Evolutionary conservation across 192 early-diverging fungal genomes (phyloP).

Genomic region (Rhizophagus prolifer): DNA sequence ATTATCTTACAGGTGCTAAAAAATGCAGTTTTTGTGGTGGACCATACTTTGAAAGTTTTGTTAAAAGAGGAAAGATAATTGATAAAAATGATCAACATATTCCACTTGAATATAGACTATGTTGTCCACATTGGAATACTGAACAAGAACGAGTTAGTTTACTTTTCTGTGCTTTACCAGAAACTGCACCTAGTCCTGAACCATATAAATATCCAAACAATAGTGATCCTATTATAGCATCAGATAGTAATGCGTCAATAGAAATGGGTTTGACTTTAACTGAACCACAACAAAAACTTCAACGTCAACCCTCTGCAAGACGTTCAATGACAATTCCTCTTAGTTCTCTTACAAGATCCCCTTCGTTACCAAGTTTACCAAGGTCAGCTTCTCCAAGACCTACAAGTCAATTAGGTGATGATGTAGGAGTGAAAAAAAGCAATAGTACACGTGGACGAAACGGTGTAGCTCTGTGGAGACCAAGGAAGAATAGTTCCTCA

Average conservation of each 20-base stretch:
- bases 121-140: slow-evolving; percentile 72
- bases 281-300: slow-evolving; percentile 3
- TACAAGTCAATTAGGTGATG: background rate
- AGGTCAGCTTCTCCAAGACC: slow-evolving; percentile 10
- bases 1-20: slow-evolving; percentile 59
- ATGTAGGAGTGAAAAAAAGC: background rate
- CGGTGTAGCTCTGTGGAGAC: slow-evolving; percentile 13
- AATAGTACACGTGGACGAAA: background rate
- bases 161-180: slow-evolving; percentile 63
- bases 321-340: slow-evolving; percentile 26
- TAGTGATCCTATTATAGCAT: background rate
- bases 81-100: slow-evolving; percentile 56
- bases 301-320: background rate
- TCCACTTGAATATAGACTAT: slow-evolving; percentile 71
- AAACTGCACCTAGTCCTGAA: slow-evolving; percentile 50
- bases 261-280: background rate
- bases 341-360: slow-evolving; percentile 22
- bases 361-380: slow-evolving; percentile 22
- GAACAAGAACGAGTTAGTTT: slow-evolving; percentile 65
- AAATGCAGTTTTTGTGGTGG: slow-evolving; percentile 76
- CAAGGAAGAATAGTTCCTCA: slow-evolving; percentile 23
- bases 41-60: slow-evolving; percentile 70
- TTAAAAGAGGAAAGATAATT: slow-evolving; percentile 60
- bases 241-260: background rate
- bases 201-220: slow-evolving; percentile 12